Evolutionary conservation across 2,329 filamentous ascomycete species (phyloP).

Genomic region (Neonectria punicea): DNA sequence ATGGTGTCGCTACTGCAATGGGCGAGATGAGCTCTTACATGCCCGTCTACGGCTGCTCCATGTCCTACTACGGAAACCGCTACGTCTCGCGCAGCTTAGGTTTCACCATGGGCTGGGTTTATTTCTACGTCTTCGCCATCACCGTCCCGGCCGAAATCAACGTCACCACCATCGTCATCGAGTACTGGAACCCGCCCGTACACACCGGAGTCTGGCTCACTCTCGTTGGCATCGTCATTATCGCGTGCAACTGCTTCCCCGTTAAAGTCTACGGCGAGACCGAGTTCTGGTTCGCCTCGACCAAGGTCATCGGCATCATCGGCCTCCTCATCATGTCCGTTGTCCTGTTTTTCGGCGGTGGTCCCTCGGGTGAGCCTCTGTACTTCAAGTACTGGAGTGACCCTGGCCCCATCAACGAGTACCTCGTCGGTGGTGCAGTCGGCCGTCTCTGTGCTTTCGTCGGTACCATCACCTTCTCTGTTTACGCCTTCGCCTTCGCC

Average conservation of each 20-base stretch:
- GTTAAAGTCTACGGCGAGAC: constrained; percentile 63
- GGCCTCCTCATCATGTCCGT: constrained; percentile 62
- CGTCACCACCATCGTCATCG: constrained; percentile 57
- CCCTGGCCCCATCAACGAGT: constrained; percentile 49
- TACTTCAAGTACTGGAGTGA: constrained; percentile 58
- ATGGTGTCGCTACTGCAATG: constrained; percentile 14
- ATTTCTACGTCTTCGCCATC: constrained; percentile 62
- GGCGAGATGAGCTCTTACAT: constrained; percentile 16
- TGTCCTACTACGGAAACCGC: constrained; percentile 20
- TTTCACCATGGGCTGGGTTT: constrained; percentile 63
- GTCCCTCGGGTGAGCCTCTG: constrained; percentile 54
- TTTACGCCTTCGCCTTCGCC: constrained; percentile 53
- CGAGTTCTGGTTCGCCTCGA: constrained; percentile 60
- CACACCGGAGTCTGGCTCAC: constrained; percentile 49
- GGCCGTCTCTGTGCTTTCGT: constrained; percentile 56
- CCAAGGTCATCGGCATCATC: constrained; percentile 62
- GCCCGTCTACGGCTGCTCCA: constrained; percentile 11
- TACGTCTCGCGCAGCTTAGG: constrained; percentile 40
- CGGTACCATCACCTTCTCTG: constrained; percentile 56
- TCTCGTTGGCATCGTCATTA: constrained; percentile 50
- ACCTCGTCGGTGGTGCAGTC: constrained; percentile 49
- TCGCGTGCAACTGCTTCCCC: constrained; percentile 52
- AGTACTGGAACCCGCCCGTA: constrained; percentile 53
- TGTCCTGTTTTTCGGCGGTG: constrained; percentile 60
- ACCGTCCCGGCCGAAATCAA: constrained; percentile 60